Percentiles rank a stretch among this genome's conserved stretches.
phyloP scores from a whole-genome alignment of 225 moss, liverwort and hornwort genomes.

The Rhytidiadelphus loreus region DNA sequence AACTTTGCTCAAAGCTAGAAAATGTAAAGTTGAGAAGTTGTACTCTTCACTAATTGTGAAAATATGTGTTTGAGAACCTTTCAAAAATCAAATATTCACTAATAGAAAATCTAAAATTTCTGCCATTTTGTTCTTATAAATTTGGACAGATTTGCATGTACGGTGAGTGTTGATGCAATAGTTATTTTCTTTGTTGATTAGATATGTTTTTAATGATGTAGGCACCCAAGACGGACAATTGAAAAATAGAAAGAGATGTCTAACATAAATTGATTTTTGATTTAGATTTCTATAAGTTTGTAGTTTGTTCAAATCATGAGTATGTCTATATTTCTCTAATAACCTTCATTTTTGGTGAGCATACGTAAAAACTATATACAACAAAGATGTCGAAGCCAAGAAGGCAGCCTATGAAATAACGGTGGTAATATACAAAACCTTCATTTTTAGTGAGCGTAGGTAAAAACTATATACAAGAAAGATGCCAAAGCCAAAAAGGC shows the following conservation, averaged over 20 bases:
- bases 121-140: no score
- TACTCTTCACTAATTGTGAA: no score
- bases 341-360: neutral
- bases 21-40: no score
- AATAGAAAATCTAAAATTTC: no score
- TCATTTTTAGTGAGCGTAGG: slow-evolving; percentile 17
- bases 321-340: neutral
- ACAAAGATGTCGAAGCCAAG: slow-evolving; percentile 22
- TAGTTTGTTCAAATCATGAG: neutral
- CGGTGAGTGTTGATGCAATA: neutral
- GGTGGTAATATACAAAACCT: slow-evolving; percentile 29
- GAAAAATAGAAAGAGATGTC: slow-evolving; percentile 34
- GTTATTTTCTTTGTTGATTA: neutral
- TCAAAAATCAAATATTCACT: no score
- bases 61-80: no score
- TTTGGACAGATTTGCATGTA: no score
- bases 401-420: slow-evolving; percentile 35
- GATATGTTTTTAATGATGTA: neutral
- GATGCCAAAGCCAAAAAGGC: slow-evolving; percentile 30
- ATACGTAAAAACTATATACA: slow-evolving; percentile 35
- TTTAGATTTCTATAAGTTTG: no score
- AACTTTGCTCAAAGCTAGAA: no score
- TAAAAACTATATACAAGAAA: slow-evolving; percentile 26
- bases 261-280: neutral
- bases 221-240: slow-evolving; percentile 29